These are phyloP conservation scores for Citrus inodora DNA, from an alignment of 345 rosid genomes.

Conservation along the genomic window DNA sequence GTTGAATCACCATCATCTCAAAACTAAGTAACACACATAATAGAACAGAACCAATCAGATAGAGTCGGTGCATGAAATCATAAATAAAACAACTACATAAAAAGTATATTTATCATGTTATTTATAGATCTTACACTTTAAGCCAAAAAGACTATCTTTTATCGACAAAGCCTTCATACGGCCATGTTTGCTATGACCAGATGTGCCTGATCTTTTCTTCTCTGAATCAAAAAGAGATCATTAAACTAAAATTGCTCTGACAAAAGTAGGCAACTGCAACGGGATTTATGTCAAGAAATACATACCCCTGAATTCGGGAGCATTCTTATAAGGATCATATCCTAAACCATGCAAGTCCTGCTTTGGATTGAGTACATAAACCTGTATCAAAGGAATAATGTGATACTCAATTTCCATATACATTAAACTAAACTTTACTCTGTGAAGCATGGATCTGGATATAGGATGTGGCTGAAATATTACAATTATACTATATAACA, in stretches of 20 bases:
- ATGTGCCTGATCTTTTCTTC: constrained; percentile 57
- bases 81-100: neutral
- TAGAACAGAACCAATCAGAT: constrained; percentile 19
- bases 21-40: constrained; percentile 5
- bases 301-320: constrained; percentile 96
- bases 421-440: neutral
- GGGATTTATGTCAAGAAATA: constrained; percentile 21
- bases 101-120: constrained; percentile 12
- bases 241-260: constrained; percentile 10
- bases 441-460: neutral
- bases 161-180: constrained; percentile 44
- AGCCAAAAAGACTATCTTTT: constrained; percentile 71
- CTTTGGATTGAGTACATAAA: constrained; percentile 77
- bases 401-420: neutral
- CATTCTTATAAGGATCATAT: constrained; percentile 88
- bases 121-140: constrained; percentile 58
- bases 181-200: constrained; percentile 47
- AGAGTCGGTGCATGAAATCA: constrained; percentile 2
- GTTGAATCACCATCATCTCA: constrained; percentile 25
- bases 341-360: constrained; percentile 89
- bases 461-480: neutral
- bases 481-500: neutral
- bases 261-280: constrained; percentile 8
- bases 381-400: constrained; percentile 42
- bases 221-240: constrained; percentile 40